phyloP scores from a whole-genome alignment of 1,139 yeast species.

The Suhomyces terraborum region DNA sequence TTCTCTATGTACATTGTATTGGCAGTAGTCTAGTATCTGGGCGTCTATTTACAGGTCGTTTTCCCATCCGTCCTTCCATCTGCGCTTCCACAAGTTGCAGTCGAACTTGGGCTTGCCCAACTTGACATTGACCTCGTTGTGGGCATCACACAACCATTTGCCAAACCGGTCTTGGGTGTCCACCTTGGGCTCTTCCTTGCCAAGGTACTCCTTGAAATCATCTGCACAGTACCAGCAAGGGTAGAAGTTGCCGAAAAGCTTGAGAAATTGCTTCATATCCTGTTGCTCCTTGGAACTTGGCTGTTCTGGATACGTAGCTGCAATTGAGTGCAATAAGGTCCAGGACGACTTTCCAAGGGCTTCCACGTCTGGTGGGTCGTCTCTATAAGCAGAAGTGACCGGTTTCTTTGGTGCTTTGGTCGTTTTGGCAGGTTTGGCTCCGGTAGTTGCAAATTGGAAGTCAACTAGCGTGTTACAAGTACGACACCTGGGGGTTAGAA shows the following conservation, averaged over 20 bases:
- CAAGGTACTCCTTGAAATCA: constrained; percentile 71
- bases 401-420: constrained; percentile 17
- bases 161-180: constrained; percentile 78
- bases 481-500: constrained; percentile 60
- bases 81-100: constrained; percentile 84
- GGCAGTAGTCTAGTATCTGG: neutral
- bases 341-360: constrained; percentile 84
- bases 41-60: constrained; percentile 9
- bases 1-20: constrained; percentile 3
- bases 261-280: constrained; percentile 71
- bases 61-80: constrained; percentile 88
- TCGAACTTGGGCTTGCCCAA: constrained; percentile 84
- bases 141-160: constrained; percentile 92
- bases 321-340: constrained; percentile 89
- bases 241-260: constrained; percentile 74
- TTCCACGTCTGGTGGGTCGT: constrained; percentile 87
- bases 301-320: constrained; percentile 80
- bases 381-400: constrained; percentile 29
- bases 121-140: constrained; percentile 83
- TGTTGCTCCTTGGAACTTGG: constrained; percentile 64
- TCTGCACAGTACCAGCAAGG: constrained; percentile 96
- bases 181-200: constrained; percentile 64
- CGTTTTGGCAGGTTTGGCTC: constrained; percentile 9
- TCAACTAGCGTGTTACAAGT: constrained; percentile 78
- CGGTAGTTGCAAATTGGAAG: constrained; percentile 60